Percentiles rank a stretch among this genome's conserved stretches.
These are phyloP conservation scores for Globisporangium cystogenes DNA, from an alignment of 352 stramenopile genomes.

Conservation along the genomic window DNA sequence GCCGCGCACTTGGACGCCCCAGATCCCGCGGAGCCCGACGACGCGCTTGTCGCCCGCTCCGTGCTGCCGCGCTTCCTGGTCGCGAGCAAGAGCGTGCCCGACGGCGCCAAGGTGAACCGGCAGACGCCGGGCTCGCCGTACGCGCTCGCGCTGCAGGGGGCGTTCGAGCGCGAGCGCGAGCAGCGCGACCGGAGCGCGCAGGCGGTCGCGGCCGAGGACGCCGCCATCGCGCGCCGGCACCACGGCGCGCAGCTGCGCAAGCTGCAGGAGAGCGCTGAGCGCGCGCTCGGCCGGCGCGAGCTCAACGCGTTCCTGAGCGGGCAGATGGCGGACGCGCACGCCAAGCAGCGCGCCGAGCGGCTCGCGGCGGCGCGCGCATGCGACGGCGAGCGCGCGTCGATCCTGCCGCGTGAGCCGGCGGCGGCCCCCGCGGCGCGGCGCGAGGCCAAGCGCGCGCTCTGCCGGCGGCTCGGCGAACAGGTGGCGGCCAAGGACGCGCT, in stretches of 20 bases:
- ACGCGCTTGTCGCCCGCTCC: constrained; percentile 13
- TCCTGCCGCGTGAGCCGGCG: constrained; percentile 35
- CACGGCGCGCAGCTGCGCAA: constrained; percentile 30
- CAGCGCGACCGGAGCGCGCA: constrained; percentile 8
- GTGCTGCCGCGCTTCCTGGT: constrained; percentile 50
- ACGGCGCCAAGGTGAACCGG: constrained; percentile 5
- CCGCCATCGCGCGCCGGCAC: constrained; percentile 17
- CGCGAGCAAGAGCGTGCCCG: constrained; percentile 19
- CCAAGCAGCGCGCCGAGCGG: constrained; percentile 10
- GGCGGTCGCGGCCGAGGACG: constrained; percentile 10
- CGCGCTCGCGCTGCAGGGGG: constrained; percentile 21
- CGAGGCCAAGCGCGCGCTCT: constrained; percentile 35
- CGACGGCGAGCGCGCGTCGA: constrained; percentile 21
- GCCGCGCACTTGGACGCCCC: background rate
- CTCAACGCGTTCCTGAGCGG: constrained; percentile 42
- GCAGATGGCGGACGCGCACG: constrained; percentile 43
- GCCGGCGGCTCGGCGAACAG: constrained; percentile 36
- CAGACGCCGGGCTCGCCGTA: constrained; percentile 15
- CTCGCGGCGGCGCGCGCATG: constrained; percentile 7
- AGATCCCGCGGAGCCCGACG: too few relatives aligned
- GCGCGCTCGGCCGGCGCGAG: constrained; percentile 28
- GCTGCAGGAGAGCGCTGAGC: constrained; percentile 36
- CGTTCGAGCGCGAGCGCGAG: constrained; percentile 26
- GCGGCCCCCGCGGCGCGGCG: constrained; percentile 22
- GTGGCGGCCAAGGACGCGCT: constrained; percentile 37